Base-by-base conservation (phyloP, 305 asterid genomes). In the Solanum hybrid region DNA sequence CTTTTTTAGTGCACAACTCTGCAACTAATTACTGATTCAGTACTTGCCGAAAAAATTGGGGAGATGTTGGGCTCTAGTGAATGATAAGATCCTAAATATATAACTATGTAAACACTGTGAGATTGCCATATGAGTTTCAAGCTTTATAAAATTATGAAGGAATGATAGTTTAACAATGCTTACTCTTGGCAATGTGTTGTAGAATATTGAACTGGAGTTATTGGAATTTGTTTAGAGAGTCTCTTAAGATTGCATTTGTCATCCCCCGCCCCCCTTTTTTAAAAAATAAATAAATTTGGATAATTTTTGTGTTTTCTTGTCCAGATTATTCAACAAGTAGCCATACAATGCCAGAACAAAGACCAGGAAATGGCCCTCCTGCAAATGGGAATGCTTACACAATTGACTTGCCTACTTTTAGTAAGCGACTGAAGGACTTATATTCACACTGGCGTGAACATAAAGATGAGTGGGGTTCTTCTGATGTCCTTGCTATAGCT, bases 401-500 rank as follows among this genome's bases (percentile, higher is more conserved):
- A 40, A 94, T 95, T 85, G 94, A 95, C 85, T 35, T 92, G 91
- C 80, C 87, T 76, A 91, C 91, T 86, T 95, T 95, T 91, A 82
- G 89, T 38, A 93, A 87, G 88, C 92, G 98, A 89, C 89, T 95
- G 87, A 77, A 91, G 88, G 88, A 90, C 22, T 92, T 96, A 22
- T 96, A 96, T 91, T 76, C 92, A 35, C 95, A 94, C 84, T 95
- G 98, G 98, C 32, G 37, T 35, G 91, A 94, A 22, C 90, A 91
- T 91, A 95, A 90, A 88, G 90, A 91, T 78, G 94, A 90, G 34
- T 95, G 98, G 98, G 98, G 95, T 78, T 92, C 95, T 89, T 90
- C 95, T 69, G 94, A 93, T 91, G 91, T 91, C 42, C 90, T 95
- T 85, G 93, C 93, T 71, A 92, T 95, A 72, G 94, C 98, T 81